phyloP scores from a whole-genome alignment of 768 basidiomycete species.

The Boletus pseudo-olivaceus region DNA sequence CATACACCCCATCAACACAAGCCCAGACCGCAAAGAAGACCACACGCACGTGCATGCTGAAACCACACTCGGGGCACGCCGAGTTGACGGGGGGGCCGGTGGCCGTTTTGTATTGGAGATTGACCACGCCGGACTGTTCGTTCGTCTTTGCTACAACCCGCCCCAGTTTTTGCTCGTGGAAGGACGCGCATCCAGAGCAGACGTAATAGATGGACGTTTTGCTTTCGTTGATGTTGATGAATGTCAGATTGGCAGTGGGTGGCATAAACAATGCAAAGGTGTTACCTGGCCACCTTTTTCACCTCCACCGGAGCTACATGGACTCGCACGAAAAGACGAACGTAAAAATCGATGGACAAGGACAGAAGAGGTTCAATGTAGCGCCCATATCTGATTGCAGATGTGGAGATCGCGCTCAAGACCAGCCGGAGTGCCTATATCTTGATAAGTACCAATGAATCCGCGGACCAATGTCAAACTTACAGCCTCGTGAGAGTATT shows the following conservation, averaged over 20 bases:
- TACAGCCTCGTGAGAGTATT: slow-evolving; percentile 93
- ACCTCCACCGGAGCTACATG: slow-evolving; percentile 73
- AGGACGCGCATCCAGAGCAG: slow-evolving; percentile 80
- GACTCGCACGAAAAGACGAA: slow-evolving; percentile 85
- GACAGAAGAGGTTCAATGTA: slow-evolving; percentile 87
- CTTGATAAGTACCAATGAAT: slow-evolving; percentile 1
- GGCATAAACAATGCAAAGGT: slow-evolving; percentile 15
- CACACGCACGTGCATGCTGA: slow-evolving; percentile 59
- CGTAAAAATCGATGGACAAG: slow-evolving; percentile 96
- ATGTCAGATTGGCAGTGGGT: slow-evolving; percentile 1
- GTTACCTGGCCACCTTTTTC: slow-evolving; percentile 76
- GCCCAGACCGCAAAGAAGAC: slow-evolving; percentile 14
- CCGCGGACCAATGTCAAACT: slow-evolving; percentile 22
- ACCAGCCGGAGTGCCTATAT: slow-evolving; percentile 83
- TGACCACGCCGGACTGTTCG: slow-evolving; percentile 52
- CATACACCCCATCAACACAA: not conserved
- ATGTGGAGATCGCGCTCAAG: slow-evolving; percentile 79
- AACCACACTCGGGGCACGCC: slow-evolving; percentile 81
- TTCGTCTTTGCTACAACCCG: slow-evolving; percentile 59
- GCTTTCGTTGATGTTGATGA: slow-evolving; percentile 39
- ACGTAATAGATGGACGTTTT: slow-evolving; percentile 84
- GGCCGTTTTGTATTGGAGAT: slow-evolving; percentile 67
- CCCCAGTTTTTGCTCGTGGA: slow-evolving; percentile 84
- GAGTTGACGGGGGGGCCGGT: slow-evolving; percentile 62
- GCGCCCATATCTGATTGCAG: slow-evolving; percentile 89